Percentiles rank a stretch among this genome's conserved stretches.
phyloP scores from a whole-genome alignment of 148 eudicot species.

The Talinum fruticosum region DNA sequence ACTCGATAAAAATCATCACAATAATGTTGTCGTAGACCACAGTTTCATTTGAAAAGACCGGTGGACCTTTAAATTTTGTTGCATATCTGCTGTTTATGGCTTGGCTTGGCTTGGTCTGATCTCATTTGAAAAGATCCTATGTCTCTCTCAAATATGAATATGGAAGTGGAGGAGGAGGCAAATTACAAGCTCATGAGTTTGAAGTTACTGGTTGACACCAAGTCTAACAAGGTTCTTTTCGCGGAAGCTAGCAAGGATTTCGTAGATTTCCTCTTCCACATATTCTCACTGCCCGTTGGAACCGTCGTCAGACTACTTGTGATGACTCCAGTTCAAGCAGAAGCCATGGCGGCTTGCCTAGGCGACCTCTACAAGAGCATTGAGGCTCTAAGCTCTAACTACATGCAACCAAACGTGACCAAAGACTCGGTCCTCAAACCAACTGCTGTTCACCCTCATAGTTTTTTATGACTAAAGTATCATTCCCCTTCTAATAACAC shows the following conservation, averaged over 20 bases:
- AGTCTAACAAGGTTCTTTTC: slow-evolving; percentile 18
- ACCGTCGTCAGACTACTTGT: slow-evolving; percentile 14
- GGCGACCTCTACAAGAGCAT: slow-evolving; percentile 21
- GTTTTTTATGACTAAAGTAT: not conserved
- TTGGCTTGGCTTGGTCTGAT: too few species aligned
- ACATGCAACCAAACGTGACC: not conserved
- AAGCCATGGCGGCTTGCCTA: slow-evolving; percentile 18
- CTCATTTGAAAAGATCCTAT: too few species aligned
- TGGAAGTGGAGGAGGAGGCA: not conserved
- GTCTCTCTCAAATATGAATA: too few species aligned
- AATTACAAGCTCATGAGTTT: slow-evolving; percentile 13
- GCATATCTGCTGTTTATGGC: too few species aligned
- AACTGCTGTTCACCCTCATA: not conserved
- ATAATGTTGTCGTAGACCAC: too few species aligned
- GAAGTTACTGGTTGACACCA: slow-evolving; percentile 26
- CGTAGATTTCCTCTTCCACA: slow-evolving; percentile 24
- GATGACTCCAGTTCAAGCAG: not conserved
- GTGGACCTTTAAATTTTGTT: too few species aligned
- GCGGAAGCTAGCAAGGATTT: slow-evolving; percentile 34
- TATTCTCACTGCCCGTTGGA: slow-evolving; percentile 18
- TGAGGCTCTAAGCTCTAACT: slow-evolving; percentile 13
- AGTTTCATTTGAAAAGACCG: too few species aligned
- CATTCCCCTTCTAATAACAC: not conserved
- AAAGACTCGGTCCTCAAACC: not conserved
- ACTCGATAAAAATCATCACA: too few species aligned